These are phyloP conservation scores for Biscogniauxia sp. DNA, from an alignment of 2,329 filamentous ascomycete genomes.

Conservation along the genomic window DNA sequence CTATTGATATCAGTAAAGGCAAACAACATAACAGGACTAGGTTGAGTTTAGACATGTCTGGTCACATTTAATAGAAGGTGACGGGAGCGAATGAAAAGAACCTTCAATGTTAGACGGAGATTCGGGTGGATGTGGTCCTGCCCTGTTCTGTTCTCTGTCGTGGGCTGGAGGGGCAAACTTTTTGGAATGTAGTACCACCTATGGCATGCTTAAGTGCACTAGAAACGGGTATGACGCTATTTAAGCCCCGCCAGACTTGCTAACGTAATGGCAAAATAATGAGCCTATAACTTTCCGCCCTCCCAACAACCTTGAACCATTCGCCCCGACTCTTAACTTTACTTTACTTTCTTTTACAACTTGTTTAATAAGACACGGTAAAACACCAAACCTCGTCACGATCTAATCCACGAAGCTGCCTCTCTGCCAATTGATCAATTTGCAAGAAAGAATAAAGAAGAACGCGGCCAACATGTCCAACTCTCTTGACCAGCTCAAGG, in stretches of 20 bases:
- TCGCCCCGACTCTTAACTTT: constrained; percentile 2
- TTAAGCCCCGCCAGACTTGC: not conserved
- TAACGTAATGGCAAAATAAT: constrained; percentile 5
- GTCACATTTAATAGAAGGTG: too few relatives aligned
- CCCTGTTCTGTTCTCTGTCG: too few relatives aligned
- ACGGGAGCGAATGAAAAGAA: too few relatives aligned
- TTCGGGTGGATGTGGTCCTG: not conserved
- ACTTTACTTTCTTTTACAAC: constrained; percentile 1
- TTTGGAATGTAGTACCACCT: not conserved
- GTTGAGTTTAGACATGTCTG: too few relatives aligned
- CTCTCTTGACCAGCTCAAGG: constrained; percentile 96
- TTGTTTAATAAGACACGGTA: not conserved
- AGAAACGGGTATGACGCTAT: too few relatives aligned
- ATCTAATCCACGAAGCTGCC: too few relatives aligned
- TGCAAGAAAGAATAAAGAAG: not conserved
- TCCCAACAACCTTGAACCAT: constrained; percentile 3
- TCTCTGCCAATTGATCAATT: too few relatives aligned
- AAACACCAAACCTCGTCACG: not conserved
- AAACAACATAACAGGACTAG: too few relatives aligned
- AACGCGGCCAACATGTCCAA: constrained; percentile 62
- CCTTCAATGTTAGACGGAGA: too few relatives aligned
- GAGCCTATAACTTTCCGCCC: not conserved
- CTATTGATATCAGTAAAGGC: too few relatives aligned
- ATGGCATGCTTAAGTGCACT: too few relatives aligned
- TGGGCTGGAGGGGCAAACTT: not conserved